These are phyloP conservation scores for Stephanodiscus minutulus DNA, from an alignment of 108 stramenopile genomes.

Conservation along the genomic window DNA sequence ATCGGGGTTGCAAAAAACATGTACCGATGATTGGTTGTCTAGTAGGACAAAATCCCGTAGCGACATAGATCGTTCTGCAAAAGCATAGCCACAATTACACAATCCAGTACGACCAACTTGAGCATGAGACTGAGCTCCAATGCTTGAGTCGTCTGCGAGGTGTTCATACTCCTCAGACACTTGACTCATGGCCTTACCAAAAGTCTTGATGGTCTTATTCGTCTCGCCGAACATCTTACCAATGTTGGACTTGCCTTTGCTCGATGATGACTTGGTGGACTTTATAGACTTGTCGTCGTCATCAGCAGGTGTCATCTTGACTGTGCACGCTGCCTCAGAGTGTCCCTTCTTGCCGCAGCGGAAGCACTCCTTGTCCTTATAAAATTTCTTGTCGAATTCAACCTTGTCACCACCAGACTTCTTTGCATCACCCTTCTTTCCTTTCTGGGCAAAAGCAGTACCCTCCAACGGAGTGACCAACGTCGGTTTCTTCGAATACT, in stretches of 20 bases:
- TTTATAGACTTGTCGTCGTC: background rate
- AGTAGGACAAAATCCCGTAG: constrained; percentile 10
- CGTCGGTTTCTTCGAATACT: background rate
- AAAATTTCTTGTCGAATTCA: constrained; percentile 5
- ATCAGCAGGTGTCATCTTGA: background rate
- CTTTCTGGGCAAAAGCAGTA: constrained; percentile 21
- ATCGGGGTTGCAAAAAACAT: constrained; percentile 10
- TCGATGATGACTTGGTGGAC: background rate
- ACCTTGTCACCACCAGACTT: too few relatives aligned
- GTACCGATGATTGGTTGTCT: constrained; percentile 21
- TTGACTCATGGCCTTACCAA: constrained; percentile 3
- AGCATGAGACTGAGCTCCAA: constrained; percentile 13
- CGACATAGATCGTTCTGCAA: background rate
- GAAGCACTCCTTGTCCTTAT: constrained; percentile 2
- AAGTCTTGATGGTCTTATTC: constrained; percentile 15
- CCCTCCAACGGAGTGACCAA: background rate
- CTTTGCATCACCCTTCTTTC: constrained; percentile 8
- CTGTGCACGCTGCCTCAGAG: background rate
- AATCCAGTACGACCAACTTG: background rate
- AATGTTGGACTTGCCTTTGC: background rate
- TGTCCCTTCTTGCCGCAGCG: constrained; percentile 19
- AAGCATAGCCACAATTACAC: too few relatives aligned
- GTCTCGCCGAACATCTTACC: background rate
- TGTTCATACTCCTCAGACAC: background rate
- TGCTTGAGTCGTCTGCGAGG: background rate